Base-by-base conservation (phyloP, 1,139 yeast species). In the Kodamaea derodonti region DNA sequence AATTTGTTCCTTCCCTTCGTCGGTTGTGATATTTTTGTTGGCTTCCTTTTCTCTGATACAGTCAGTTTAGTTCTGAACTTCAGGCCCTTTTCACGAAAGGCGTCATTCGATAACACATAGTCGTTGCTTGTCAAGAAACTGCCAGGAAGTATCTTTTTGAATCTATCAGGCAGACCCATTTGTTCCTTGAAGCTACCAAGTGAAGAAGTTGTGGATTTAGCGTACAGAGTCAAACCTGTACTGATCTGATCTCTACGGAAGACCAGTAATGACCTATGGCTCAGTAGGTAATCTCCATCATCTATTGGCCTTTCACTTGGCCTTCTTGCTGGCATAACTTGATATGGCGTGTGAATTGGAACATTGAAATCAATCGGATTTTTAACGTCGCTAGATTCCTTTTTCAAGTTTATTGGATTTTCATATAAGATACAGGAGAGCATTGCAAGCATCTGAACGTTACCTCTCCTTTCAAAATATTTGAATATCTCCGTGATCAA, bases 381-480 rank as follows among this genome's bases (percentile, higher is more conserved):
- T 14, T 25, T 25, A 7, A 25, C 15, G 12, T 46, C 54, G 20
- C 40, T 43, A 23, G 52, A 39, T 20, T 37, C 39, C 11, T 37
- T 42, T 26, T 41, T 46, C 16, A 54, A 35, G 30, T 55, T 57
- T 12, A 42, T 44, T 11, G 52, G 40, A 40, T 72, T 69, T 38
- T 75, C 80, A 46, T 58, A 69, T 38, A 75, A 48, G 3, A 87
- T 72, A 58, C 95, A 86, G 2, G 94, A 78, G 52, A 88, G 60
- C 85, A 85, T 83, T 1, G 95, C 96, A 14, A 92, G 65, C 95
- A 90, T 87, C 54, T 90, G 97, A 15, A 86, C 62, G 49, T 90
- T 84, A 3, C 80, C 79, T 32, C 66, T 56, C 27, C 50, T 58
- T 48, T 83, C 94, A 50, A 82, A 88, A 47, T 82, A 80, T 1